Conservation (phyloP, 2,329 filamentous ascomycete species). For the Raffaelea ambrosiae region DNA sequence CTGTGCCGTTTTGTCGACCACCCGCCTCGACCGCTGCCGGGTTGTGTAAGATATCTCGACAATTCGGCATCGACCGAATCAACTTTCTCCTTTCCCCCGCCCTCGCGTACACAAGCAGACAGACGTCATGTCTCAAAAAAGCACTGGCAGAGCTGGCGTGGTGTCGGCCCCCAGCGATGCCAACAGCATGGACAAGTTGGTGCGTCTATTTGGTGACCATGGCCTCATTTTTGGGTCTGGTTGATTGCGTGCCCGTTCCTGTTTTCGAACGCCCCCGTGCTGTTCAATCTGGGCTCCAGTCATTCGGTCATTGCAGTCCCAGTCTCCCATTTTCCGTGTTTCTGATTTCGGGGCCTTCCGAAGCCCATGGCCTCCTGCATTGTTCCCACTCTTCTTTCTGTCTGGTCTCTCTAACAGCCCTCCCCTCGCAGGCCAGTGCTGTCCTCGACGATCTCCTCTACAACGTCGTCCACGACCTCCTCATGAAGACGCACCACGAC, state of each 20-base stretch:
- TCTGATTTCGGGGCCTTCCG: too few relatives aligned
- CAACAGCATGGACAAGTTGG: constrained; percentile 48
- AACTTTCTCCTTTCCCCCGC: too few relatives aligned
- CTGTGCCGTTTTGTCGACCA: too few relatives aligned
- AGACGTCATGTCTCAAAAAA: constrained; percentile 11
- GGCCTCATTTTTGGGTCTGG: neutral
- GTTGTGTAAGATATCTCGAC: too few relatives aligned
- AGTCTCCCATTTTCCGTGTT: too few relatives aligned
- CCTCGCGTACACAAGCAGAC: neutral
- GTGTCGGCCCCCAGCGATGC: constrained; percentile 45
- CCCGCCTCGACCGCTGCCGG: too few relatives aligned
- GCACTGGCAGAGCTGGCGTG: constrained; percentile 47
- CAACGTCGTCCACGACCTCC: constrained; percentile 67
- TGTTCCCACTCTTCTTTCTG: neutral
- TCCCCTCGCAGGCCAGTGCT: constrained; percentile 37
- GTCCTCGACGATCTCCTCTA: constrained; percentile 68
- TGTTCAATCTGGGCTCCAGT: too few relatives aligned
- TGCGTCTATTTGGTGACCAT: constrained; percentile 28
- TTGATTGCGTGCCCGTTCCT: neutral
- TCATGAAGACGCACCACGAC: constrained; percentile 66
- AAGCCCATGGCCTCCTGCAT: too few relatives aligned
- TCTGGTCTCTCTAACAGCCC: neutral
- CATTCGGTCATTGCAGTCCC: too few relatives aligned
- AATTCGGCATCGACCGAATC: too few relatives aligned
- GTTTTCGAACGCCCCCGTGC: too few relatives aligned